Evolutionary conservation across 2,329 filamentous ascomycete species (phyloP), one percentile per base, ranked within the genome.

Genomic region (Colletotrichum camelliae): DNA sequence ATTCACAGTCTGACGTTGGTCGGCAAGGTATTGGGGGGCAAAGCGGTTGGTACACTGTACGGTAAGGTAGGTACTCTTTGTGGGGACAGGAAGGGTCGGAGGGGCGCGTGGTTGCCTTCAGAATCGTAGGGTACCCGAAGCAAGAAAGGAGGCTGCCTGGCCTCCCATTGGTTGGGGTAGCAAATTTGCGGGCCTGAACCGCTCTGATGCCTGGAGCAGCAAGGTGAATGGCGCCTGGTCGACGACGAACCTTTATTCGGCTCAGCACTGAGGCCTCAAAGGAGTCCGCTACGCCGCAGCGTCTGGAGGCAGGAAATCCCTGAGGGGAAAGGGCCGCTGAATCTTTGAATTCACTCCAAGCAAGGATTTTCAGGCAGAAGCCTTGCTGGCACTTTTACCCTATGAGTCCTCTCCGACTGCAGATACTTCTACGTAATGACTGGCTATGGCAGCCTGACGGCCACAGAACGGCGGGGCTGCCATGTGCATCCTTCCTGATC

Each of bases 131-230:
- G 39, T 43, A 43, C 39, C 39, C 18, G 39, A 43, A 43, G 16
- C 18, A 55, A 61, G 43, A 33, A 55, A 61, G 57, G 62, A 58
- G 29, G 31, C 24, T 24, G 21, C 24, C 10, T 33, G 31, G 70
- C 18, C n/a, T 61, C 24, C 43, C 33, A 61, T 74, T 48, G 72
- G 72, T 33, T 55, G 24, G n/a, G 31, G 10, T 2, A 55, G 7
- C n/a, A 62, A 16, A 33, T 48, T 43, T 67, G 15, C 21, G 62
- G 69, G 62, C 12, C 37, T n/a, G 43, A 52, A 52, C 13, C 21
- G 33, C 29, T 66, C 27, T 65, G 67, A 29, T 72, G 69, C 69
- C 73, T 72, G 69, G 73, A 73, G 73, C 72, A 72, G 37, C 21
- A 18, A 35, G 67, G 39, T 33, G 39, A 31, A 60, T 18, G 52